phyloP scores from a whole-genome alignment of 805 yeast genomes.

The Monosporozyma siamensis region DNA sequence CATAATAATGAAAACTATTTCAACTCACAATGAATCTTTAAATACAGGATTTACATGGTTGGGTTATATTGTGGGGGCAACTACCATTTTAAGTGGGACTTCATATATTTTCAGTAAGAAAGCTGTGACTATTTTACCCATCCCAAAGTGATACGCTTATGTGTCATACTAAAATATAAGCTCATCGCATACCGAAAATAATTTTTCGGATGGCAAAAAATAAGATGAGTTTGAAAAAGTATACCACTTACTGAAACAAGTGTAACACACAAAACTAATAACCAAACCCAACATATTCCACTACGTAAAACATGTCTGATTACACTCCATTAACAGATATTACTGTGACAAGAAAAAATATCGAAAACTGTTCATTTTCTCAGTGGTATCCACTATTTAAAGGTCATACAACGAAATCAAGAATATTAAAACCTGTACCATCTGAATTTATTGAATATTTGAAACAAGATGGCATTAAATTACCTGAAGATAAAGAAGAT shows the following conservation, averaged over 20 bases:
- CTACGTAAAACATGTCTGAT: conserved; percentile 4
- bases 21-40: conserved; percentile 1
- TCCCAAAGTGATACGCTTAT: not conserved
- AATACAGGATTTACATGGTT: conserved; percentile 18
- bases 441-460: conserved; percentile 49
- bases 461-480: conserved; percentile 55
- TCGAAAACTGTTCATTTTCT: conserved; percentile 46
- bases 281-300: not conserved
- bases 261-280: not conserved
- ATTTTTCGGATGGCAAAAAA: too few species aligned
- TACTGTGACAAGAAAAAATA: conserved; percentile 32
- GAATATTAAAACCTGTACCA: conserved; percentile 51
- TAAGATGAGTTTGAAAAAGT: too few species aligned
- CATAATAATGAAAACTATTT: not conserved
- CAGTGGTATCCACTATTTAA: conserved; percentile 50
- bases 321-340: conserved; percentile 19
- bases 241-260: too few species aligned
- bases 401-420: conserved; percentile 40
- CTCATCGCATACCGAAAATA: too few species aligned
- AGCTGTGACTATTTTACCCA: conserved; percentile 37
- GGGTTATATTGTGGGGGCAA: conserved; percentile 52
- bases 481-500: conserved; percentile 39
- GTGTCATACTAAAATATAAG: too few species aligned
- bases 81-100: conserved; percentile 71
- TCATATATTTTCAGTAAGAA: conserved; percentile 63